Conservation (phyloP, 768 basidiomycete species). For the Pulveroboletus sp. region DNA sequence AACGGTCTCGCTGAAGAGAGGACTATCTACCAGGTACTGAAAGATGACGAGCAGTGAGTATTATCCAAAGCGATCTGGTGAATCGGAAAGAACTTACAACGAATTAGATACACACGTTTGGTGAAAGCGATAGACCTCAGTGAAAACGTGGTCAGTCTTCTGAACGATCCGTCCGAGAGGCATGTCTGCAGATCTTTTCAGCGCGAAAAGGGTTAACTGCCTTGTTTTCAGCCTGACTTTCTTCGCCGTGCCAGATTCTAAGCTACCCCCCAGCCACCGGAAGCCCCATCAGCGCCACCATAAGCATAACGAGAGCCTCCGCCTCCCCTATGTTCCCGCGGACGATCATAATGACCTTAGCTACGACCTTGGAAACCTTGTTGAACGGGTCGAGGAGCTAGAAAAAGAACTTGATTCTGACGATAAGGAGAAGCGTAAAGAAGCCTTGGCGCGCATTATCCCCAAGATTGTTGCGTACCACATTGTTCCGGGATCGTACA, state of each 20-base stretch:
- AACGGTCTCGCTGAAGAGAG: not conserved
- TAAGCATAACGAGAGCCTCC: not conserved
- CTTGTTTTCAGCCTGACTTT: slow-evolving; percentile 12
- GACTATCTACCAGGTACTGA: slow-evolving; percentile 13
- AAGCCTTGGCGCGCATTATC: slow-evolving; percentile 53
- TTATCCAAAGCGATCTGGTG: not conserved
- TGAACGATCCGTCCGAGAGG: slow-evolving; percentile 12
- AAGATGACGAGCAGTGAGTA: slow-evolving; percentile 10
- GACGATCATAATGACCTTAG: not conserved
- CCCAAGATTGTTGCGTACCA: slow-evolving; percentile 46
- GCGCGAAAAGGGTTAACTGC: too few relatives aligned
- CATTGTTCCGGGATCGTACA: slow-evolving; percentile 37
- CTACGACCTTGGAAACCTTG: slow-evolving; percentile 5
- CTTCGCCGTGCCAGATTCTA: slow-evolving; percentile 9
- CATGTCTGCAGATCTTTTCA: not conserved
- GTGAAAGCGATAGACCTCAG: slow-evolving; percentile 14
- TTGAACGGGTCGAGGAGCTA: slow-evolving; percentile 32
- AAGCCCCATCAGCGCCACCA: slow-evolving; percentile 1
- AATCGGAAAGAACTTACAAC: not conserved
- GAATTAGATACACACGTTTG: slow-evolving; percentile 11
- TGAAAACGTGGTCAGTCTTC: slow-evolving; percentile 10
- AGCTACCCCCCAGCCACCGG: not conserved
- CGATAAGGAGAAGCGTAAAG: slow-evolving; percentile 47
- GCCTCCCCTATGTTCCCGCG: not conserved
- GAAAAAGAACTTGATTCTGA: slow-evolving; percentile 40